Conservation (phyloP, 495 filamentous ascomycete species). For the Penicillium nucicola region DNA sequence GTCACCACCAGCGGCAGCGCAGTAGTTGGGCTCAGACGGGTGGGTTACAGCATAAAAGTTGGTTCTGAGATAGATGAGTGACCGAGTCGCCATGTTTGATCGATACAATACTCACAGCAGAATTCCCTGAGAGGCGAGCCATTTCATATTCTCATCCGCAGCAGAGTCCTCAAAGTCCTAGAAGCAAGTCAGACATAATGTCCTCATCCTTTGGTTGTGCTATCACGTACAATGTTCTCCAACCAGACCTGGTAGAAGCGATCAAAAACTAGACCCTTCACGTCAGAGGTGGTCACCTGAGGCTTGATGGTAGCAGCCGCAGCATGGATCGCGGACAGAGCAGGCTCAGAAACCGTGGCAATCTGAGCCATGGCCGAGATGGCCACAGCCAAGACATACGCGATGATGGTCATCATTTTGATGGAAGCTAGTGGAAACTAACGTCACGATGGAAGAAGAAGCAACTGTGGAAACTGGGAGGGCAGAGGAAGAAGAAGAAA, state of each 20-base stretch:
- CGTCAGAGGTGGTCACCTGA: slow-evolving; percentile 50
- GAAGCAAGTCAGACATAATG: neutral
- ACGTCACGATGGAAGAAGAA: neutral
- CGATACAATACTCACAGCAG: slow-evolving; percentile 26
- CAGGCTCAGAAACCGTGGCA: slow-evolving; percentile 26
- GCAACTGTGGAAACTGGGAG: neutral
- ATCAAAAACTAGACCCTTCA: slow-evolving; percentile 62
- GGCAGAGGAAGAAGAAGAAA: neutral
- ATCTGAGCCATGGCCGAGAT: slow-evolving; percentile 21
- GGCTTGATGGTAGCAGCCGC: slow-evolving; percentile 29
- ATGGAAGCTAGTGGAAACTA: neutral
- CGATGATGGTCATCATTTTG: slow-evolving; percentile 25
- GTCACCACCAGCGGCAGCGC: slow-evolving; percentile 59
- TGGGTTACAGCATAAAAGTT: slow-evolving; percentile 64
- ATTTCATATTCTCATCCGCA: slow-evolving; percentile 50
- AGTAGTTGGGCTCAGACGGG: slow-evolving; percentile 71
- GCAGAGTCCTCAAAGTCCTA: slow-evolving; percentile 54
- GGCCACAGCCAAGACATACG: slow-evolving; percentile 18
- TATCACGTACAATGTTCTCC: slow-evolving; percentile 61
- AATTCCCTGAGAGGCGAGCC: slow-evolving; percentile 59
- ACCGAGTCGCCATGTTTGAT: too few relatives aligned
- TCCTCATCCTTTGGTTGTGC: neutral
- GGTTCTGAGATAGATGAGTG: slow-evolving; percentile 12
- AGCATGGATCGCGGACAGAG: slow-evolving; percentile 24
- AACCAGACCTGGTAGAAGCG: slow-evolving; percentile 68